These are phyloP conservation scores for Digitaria exilis DNA, from an alignment of 202 grass and related monocot species.

Conservation along the genomic window DNA sequence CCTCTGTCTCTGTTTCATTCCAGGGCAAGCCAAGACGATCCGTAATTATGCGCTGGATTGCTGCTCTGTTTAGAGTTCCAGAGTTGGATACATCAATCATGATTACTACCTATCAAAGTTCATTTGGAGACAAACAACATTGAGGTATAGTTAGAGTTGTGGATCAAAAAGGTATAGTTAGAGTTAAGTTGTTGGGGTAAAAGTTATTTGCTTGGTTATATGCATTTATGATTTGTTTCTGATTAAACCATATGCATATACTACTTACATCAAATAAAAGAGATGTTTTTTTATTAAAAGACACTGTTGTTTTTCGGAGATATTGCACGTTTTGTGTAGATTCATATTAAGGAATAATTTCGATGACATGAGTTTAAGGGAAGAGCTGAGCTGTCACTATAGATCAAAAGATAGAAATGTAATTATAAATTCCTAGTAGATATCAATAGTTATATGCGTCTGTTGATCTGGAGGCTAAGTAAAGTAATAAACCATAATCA, in stretches of 20 bases:
- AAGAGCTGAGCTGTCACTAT: too few relatives aligned
- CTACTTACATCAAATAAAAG: too few relatives aligned
- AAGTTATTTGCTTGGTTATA: neutral
- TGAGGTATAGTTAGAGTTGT: too few relatives aligned
- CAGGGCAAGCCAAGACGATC: slow-evolving; percentile 58
- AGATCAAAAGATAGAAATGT: neutral
- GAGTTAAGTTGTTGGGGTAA: neutral
- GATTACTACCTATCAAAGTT: slow-evolving; percentile 50
- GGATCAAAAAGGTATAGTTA: neutral
- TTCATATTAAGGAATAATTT: too few relatives aligned
- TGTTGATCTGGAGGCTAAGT: neutral
- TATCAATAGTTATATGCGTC: neutral
- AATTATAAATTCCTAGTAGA: neutral
- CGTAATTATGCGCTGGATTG: slow-evolving; percentile 49
- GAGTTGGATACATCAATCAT: slow-evolving; percentile 61
- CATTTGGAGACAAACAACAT: neutral
- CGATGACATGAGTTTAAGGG: too few relatives aligned
- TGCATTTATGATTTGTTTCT: neutral
- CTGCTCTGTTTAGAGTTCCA: slow-evolving; percentile 33
- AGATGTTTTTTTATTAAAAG: too few relatives aligned
- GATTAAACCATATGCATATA: too few relatives aligned
- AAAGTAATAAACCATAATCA: neutral
- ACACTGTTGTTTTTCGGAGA: too few relatives aligned
- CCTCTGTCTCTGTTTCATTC: slow-evolving; percentile 38
- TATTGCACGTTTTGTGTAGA: too few relatives aligned